phyloP scores from a whole-genome alignment of 1,284 basidiomycete genomes.

The Leccinum variabile region DNA sequence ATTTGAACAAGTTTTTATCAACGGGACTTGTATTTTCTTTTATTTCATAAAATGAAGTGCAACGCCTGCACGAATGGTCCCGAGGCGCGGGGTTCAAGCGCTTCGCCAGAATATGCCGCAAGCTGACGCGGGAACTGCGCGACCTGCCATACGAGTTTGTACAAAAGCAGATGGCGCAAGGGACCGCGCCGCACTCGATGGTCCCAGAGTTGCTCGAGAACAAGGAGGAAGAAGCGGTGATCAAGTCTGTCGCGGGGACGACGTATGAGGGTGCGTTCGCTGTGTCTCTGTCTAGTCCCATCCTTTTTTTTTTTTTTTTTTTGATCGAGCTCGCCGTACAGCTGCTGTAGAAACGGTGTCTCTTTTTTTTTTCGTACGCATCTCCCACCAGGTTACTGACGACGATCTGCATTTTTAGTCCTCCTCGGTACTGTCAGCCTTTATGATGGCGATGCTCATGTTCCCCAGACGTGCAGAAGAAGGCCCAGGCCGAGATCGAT shows the following conservation, averaged over 20 bases:
- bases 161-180: constrained; percentile 21
- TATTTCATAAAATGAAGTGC: constrained; percentile 13
- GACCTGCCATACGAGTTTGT: constrained; percentile 32
- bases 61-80: constrained; percentile 31
- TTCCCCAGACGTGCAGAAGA: constrained; percentile 25
- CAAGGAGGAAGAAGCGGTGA: constrained; percentile 26
- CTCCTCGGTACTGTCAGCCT: constrained; percentile 20
- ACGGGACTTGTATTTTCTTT: neutral
- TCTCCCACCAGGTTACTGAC: neutral
- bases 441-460: constrained; percentile 31
- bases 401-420: constrained; percentile 17
- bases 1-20: too few species aligned
- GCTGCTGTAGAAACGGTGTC: constrained; percentile 20
- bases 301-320: too few species aligned
- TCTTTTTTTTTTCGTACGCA: neutral
- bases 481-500: constrained; percentile 26
- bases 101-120: constrained; percentile 18
- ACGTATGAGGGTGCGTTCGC: constrained; percentile 12
- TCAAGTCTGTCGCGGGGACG: constrained; percentile 31
- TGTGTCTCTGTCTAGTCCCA: neutral
- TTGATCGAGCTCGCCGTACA: neutral
- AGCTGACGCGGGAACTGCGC: constrained; percentile 22
- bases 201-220: constrained; percentile 26
- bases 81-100: constrained; percentile 35
- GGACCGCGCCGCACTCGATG: constrained; percentile 21